These are phyloP conservation scores for Fusarium equiseti DNA, from an alignment of 2,329 filamentous ascomycete species.

Conservation along the genomic window DNA sequence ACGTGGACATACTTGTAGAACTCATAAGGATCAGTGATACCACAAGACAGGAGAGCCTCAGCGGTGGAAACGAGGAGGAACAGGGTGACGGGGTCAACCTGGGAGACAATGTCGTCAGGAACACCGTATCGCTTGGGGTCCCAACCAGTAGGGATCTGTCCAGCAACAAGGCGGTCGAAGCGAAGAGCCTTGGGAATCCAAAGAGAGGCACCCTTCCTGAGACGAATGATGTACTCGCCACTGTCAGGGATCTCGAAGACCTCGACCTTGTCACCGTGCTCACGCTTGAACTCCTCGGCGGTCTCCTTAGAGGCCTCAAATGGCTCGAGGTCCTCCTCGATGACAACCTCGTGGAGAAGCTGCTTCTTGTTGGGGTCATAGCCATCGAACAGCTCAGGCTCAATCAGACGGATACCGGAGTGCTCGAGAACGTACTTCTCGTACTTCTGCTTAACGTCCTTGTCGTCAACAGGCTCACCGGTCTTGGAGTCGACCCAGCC, in stretches of 20 bases:
- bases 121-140: slow-evolving; percentile 96
- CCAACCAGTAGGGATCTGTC: slow-evolving; percentile 97
- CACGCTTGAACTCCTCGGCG: slow-evolving; percentile 94
- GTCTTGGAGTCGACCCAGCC: slow-evolving; percentile 97
- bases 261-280: slow-evolving; percentile 98
- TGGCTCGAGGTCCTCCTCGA: slow-evolving; percentile 95
- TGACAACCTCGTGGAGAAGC: slow-evolving; percentile 95
- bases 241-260: slow-evolving; percentile 95
- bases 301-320: slow-evolving; percentile 98
- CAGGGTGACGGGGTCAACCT: slow-evolving; percentile 96
- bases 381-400: slow-evolving; percentile 95
- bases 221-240: slow-evolving; percentile 91
- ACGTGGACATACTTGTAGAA: slow-evolving; percentile 99
- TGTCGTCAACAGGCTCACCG: slow-evolving; percentile 95
- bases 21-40: slow-evolving; percentile 98
- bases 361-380: slow-evolving; percentile 99
- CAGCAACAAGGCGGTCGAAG: slow-evolving; percentile 96
- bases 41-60: slow-evolving; percentile 88
- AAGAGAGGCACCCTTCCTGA: slow-evolving; percentile 95
- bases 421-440: slow-evolving; percentile 97
- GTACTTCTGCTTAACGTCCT: slow-evolving; percentile 97
- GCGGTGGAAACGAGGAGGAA: slow-evolving; percentile 95
- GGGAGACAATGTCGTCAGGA: slow-evolving; percentile 96
- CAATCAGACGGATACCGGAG: slow-evolving; percentile 95
- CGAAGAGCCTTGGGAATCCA: slow-evolving; percentile 97